These are phyloP conservation scores for Hymenoscyphus linearis DNA, from an alignment of 2,329 filamentous ascomycete genomes.

Conservation along the genomic window DNA sequence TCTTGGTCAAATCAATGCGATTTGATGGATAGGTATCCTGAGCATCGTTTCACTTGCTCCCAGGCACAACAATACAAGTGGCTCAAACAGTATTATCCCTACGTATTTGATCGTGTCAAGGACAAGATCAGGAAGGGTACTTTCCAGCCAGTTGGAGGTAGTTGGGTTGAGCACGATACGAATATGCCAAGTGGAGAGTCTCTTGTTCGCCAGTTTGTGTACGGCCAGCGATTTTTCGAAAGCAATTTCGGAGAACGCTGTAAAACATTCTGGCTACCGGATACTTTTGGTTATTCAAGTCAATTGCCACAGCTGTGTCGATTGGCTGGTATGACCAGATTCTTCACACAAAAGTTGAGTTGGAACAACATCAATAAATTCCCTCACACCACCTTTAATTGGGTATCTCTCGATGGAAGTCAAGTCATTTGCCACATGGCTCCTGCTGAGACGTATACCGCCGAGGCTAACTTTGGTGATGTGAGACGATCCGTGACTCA, in stretches of 20 bases:
- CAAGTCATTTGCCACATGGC: slow-evolving; percentile 98
- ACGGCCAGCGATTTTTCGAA: slow-evolving; percentile 93
- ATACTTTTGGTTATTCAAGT: slow-evolving; percentile 95
- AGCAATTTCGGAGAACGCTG: slow-evolving; percentile 84
- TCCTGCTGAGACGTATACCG: slow-evolving; percentile 91
- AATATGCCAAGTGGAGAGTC: slow-evolving; percentile 96
- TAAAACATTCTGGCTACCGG: slow-evolving; percentile 93
- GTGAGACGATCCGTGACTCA: slow-evolving; percentile 82
- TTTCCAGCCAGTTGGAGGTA: slow-evolving; percentile 93
- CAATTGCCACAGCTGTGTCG: slow-evolving; percentile 93
- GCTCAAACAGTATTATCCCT: slow-evolving; percentile 85
- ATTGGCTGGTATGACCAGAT: slow-evolving; percentile 90
- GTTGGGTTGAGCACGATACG: slow-evolving; percentile 98
- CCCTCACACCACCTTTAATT: slow-evolving; percentile 97
- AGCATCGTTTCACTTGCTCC: slow-evolving; percentile 86
- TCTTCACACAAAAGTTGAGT: slow-evolving; percentile 97
- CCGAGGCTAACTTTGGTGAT: slow-evolving; percentile 90
- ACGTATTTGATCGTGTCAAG: slow-evolving; percentile 85
- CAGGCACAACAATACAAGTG: slow-evolving; percentile 98
- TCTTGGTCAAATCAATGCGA: slow-evolving; percentile 98
- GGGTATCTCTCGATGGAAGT: slow-evolving; percentile 91
- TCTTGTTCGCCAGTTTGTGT: slow-evolving; percentile 87
- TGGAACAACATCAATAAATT: slow-evolving; percentile 99
- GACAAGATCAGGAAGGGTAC: slow-evolving; percentile 81
- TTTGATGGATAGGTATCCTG: slow-evolving; percentile 89